A percentile compares a stretch with the other conserved stretches of the same genome.
Evolutionary conservation across 176 grass and related monocot species (phyloP).

Genomic region (Thinopyrum elongatum): DNA sequence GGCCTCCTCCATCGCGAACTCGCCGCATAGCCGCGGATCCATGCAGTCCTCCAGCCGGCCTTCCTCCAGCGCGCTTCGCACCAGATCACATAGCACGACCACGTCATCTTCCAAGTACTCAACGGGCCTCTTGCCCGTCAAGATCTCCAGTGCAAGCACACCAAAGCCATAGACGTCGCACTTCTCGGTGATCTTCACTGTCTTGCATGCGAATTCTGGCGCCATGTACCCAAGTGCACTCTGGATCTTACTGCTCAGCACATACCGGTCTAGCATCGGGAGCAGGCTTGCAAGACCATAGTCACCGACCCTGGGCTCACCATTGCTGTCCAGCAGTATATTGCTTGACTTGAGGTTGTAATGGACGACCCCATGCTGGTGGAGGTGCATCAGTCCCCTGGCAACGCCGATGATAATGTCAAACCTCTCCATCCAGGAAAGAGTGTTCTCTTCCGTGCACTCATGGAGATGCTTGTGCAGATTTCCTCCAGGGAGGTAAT

Average conservation of each 20-base stretch:
- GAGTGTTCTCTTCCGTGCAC: conserved; percentile 38
- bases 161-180: conserved; percentile 93
- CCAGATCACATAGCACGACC: conserved; percentile 75
- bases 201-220: conserved; percentile 89
- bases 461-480: conserved; percentile 79
- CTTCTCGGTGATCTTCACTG: conserved; percentile 89
- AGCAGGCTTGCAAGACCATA: conserved; percentile 86
- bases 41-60: conserved; percentile 69
- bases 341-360: conserved; percentile 98
- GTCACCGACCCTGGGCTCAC: conserved; percentile 73
- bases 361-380: conserved; percentile 72
- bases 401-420: conserved; percentile 87
- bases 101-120: conserved; percentile 99
- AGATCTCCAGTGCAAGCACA: conserved; percentile 63
- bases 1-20: conserved; percentile 75
- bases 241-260: conserved; percentile 94
- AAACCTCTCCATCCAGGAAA: conserved; percentile 92
- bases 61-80: conserved; percentile 73
- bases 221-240: conserved; percentile 99
- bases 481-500: conserved; percentile 82
- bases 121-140: conserved; percentile 68
- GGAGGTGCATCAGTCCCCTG: conserved; percentile 70
- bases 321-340: conserved; percentile 70
- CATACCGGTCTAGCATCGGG: conserved; percentile 85
- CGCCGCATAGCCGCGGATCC: conserved; percentile 56